Evolutionary conservation across 208 protist species (phyloP).

Genomic region (Leishmania major): DNA sequence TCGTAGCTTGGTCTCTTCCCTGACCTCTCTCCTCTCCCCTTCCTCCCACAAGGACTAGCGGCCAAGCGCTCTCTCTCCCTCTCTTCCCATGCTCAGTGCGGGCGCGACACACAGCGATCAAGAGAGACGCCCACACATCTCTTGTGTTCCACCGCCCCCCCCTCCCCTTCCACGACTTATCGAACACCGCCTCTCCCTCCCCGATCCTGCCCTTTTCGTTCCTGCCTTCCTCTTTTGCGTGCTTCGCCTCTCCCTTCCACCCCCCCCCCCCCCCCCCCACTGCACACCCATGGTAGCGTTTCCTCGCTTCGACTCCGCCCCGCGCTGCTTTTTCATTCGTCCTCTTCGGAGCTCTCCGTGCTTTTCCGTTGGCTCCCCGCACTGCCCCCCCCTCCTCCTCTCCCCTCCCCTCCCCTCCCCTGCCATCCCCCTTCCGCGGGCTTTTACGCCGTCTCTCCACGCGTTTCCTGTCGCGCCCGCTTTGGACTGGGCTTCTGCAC

Average conservation of each 20-base stretch:
- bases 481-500: not conserved
- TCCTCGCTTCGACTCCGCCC: not conserved
- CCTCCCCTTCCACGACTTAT: not conserved
- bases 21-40: not conserved
- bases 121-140: not conserved
- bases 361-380: not conserved
- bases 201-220: not conserved
- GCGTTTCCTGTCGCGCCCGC: not conserved
- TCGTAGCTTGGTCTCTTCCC: not conserved
- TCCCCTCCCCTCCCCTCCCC: no score
- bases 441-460: not conserved
- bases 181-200: not conserved
- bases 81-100: not conserved
- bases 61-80: not conserved
- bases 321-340: not conserved
- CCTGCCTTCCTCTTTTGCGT: not conserved
- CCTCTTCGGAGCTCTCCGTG: not conserved
- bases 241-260: not conserved
- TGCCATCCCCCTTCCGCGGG: not conserved
- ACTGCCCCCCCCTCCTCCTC: no score
- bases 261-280: no score
- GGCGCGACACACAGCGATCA: not conserved
- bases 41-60: not conserved
- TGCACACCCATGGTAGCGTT: not conserved
- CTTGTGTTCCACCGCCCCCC: not conserved